Evolutionary conservation across 2,329 filamentous ascomycete species (phyloP).

Genomic region (Trichoderma koningiopsis): DNA sequence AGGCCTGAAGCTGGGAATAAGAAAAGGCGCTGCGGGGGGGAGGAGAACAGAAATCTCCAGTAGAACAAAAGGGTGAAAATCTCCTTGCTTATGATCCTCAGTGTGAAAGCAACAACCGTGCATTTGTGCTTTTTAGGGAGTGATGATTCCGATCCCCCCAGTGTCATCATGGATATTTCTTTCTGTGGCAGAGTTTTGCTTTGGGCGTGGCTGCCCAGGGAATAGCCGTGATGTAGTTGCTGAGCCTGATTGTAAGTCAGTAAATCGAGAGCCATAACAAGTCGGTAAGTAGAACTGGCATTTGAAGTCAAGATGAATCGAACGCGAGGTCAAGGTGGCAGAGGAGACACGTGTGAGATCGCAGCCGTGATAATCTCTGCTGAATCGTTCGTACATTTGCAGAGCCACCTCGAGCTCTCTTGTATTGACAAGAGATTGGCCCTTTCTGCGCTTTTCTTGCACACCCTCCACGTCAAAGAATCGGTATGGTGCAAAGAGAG

Average conservation of each 20-base stretch:
- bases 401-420: slow-evolving; percentile 62
- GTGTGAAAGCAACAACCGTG: too few species aligned
- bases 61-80: too few species aligned
- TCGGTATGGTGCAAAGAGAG: slow-evolving; percentile 84
- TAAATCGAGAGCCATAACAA: slow-evolving; percentile 72
- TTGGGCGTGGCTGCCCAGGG: too few species aligned
- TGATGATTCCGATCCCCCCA: too few species aligned
- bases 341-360: slow-evolving; percentile 27
- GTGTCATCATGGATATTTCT: too few species aligned
- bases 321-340: neutral
- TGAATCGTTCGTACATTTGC: too few species aligned
- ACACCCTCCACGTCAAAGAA: slow-evolving; percentile 96
- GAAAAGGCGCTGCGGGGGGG: neutral
- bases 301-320: neutral
- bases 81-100: too few species aligned
- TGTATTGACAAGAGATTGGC: slow-evolving; percentile 87
- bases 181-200: too few species aligned
- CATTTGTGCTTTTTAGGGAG: too few species aligned
- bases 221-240: slow-evolving; percentile 61
- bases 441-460: slow-evolving; percentile 76
- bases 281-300: neutral
- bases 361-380: too few species aligned
- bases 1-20: neutral
- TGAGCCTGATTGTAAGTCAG: slow-evolving; percentile 78
- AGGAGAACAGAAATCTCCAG: too few species aligned